Evolutionary conservation across 1,284 basidiomycete species (phyloP).

Genomic region (Puccinia polysora): DNA sequence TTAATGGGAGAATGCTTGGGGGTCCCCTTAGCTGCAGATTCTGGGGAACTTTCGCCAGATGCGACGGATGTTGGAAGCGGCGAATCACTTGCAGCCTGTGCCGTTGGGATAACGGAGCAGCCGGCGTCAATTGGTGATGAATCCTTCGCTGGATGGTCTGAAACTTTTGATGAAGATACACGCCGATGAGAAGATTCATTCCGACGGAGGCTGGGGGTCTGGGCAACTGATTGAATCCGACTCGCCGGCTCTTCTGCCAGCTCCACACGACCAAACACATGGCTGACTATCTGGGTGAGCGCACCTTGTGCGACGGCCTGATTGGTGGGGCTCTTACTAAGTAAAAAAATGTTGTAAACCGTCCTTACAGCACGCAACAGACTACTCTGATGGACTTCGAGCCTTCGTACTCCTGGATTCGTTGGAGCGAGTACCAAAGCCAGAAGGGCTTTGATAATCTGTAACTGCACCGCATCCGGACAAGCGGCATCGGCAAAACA

Average conservation of each 20-base stretch:
- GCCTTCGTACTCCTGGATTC: slow-evolving; percentile 56
- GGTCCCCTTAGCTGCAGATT: neutral
- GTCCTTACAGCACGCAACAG: slow-evolving; percentile 89
- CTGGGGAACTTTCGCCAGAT: neutral
- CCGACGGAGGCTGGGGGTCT: neutral
- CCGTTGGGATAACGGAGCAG: neutral
- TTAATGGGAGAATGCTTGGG: neutral
- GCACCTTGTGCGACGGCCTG: slow-evolving; percentile 95
- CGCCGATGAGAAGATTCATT: slow-evolving; percentile 7
- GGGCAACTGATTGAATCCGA: neutral
- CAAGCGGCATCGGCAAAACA: slow-evolving; percentile 76
- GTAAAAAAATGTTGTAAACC: slow-evolving; percentile 91
- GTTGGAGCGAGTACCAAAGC: slow-evolving; percentile 70
- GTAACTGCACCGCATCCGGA: slow-evolving; percentile 80
- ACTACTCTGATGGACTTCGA: slow-evolving; percentile 84
- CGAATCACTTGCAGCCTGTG: neutral
- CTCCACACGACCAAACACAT: slow-evolving; percentile 71
- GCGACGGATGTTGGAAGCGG: neutral
- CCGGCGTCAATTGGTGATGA: neutral
- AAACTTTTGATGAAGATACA: neutral
- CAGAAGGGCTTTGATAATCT: slow-evolving; percentile 89
- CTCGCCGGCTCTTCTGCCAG: slow-evolving; percentile 21
- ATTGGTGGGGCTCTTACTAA: slow-evolving; percentile 80
- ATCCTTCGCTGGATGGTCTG: slow-evolving; percentile 3
- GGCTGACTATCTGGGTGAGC: slow-evolving; percentile 92